These are phyloP conservation scores for Diaporthe batatas DNA, from an alignment of 2,329 filamentous ascomycete species.

Conservation along the genomic window DNA sequence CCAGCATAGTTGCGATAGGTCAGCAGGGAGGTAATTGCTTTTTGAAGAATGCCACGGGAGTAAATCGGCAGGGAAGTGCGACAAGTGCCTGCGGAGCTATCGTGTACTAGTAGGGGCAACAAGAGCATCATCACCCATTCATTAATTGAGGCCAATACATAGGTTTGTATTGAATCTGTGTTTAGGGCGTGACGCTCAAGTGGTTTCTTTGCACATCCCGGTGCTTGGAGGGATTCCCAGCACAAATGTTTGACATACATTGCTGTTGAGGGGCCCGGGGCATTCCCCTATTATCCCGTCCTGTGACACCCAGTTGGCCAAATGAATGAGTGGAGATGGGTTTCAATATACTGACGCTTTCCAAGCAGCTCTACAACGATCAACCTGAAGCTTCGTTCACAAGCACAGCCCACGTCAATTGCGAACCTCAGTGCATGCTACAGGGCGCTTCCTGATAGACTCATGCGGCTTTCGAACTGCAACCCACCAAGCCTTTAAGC, in stretches of 20 bases:
- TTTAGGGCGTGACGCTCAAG: background rate
- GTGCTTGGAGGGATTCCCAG: background rate
- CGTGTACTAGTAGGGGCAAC: background rate
- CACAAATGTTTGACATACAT: too few relatives aligned
- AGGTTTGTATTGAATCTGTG: background rate
- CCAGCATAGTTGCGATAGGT: constrained; percentile 17
- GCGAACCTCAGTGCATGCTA: too few relatives aligned
- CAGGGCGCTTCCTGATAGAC: too few relatives aligned
- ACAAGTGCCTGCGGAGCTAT: constrained; percentile 22
- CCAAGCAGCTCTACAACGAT: too few relatives aligned
- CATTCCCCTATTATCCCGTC: too few relatives aligned
- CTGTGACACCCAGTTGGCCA: too few relatives aligned
- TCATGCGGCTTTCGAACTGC: too few relatives aligned
- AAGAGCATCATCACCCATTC: background rate
- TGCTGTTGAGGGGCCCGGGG: too few relatives aligned
- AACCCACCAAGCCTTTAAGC: background rate
- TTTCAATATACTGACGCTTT: too few relatives aligned
- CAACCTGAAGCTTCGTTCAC: too few relatives aligned
- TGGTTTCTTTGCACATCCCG: background rate
- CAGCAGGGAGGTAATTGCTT: constrained; percentile 23
- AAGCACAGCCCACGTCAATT: too few relatives aligned
- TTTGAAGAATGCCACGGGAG: constrained; percentile 4
- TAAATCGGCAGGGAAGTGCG: constrained; percentile 12
- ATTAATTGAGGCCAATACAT: background rate
- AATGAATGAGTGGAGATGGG: too few relatives aligned